Evolutionary conservation across 2,329 filamentous ascomycete species (phyloP).

Genomic region (Neoarthrinium moseri): DNA sequence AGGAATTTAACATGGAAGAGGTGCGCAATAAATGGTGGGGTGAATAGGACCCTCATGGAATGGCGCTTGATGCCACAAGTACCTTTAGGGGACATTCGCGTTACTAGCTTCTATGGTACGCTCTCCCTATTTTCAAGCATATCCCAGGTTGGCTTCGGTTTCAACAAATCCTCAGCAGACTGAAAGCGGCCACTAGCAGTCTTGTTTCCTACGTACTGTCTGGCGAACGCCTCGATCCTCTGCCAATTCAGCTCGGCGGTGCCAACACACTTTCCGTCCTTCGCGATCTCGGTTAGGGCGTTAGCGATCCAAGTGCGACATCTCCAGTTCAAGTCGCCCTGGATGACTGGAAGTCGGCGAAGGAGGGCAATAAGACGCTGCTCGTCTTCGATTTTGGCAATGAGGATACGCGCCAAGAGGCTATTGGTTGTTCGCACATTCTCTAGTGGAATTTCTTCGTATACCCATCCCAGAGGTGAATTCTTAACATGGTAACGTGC

Average conservation of each 20-base stretch:
- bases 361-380: slow-evolving; percentile 30
- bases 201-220: slow-evolving; percentile 34
- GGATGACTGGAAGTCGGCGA: slow-evolving; percentile 27
- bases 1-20: slow-evolving; percentile 38
- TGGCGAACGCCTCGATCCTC: slow-evolving; percentile 31
- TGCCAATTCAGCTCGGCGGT: slow-evolving; percentile 35
- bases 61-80: background rate
- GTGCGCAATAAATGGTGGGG: slow-evolving; percentile 36
- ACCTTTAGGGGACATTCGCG: slow-evolving; percentile 10
- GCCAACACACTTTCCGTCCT: slow-evolving; percentile 35
- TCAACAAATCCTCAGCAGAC: slow-evolving; percentile 2
- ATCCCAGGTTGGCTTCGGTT: slow-evolving; percentile 29
- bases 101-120: slow-evolving; percentile 13
- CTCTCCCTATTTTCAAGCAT: slow-evolving; percentile 24
- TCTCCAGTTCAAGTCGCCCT: slow-evolving; percentile 34
- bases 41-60: slow-evolving; percentile 15
- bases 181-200: slow-evolving; percentile 19
- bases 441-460: slow-evolving; percentile 18
- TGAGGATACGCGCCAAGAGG: slow-evolving; percentile 34
- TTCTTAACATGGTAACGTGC: slow-evolving; percentile 33
- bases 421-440: slow-evolving; percentile 21
- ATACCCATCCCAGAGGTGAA: slow-evolving; percentile 18
- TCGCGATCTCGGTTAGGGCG: slow-evolving; percentile 29
- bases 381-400: slow-evolving; percentile 38
- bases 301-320: slow-evolving; percentile 37